Base-by-base conservation (phyloP, 768 basidiomycete genomes). In the Boletus pseudo-olivaceus region DNA sequence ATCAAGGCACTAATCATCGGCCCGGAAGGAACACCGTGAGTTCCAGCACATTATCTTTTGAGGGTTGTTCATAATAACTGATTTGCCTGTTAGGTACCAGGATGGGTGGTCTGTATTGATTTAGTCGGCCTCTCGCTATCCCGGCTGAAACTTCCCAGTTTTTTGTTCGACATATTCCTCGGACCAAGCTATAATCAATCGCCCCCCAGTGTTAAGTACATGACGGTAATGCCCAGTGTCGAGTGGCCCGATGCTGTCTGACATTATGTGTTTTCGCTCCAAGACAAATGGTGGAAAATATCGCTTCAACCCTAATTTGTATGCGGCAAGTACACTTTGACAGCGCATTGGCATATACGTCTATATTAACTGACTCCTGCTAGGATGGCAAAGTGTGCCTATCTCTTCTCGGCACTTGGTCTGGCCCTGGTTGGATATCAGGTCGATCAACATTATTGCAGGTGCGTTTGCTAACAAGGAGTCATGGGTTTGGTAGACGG, bases 351-450 rank as follows among this genome's bases (percentile, higher is more conserved):
- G 26, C 10, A 51, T 32, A 17, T 38, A 5, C 46, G 10, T 41
- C 34, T 23, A 37, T 12, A 44, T 42, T 38, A 50, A 53, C 49
- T 32, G 29, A 39, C 37, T n/a, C 30, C 8, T 49, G n/a, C 19
- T 43, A 90, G 86, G 92, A 95, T 64, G 92, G 93, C 45, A 98
- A 98, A 78, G 95, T 98, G 15, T 97, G 95, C 69, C 73, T 96
- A 34, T 93, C 90, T 26, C 75, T 97, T 17, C 78, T 97, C 23
- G 94, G 94, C 30, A 97, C 95, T 12, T 97, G 95, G 95, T 69
- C 75, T 17, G 94, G 95, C 1, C 95, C 95, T 23, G 95, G 95
- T 23, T 97, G 94, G 95, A 79, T 94, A 41, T 65, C 92, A 3
- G 94, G 95, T 23, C 88, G 85, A 67, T 94, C 91, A 7, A 97